A percentile compares a stretch with the other conserved stretches of the same genome.
phyloP scores from a whole-genome alignment of 2,329 filamentous ascomycete species.

The Paramyrothecium sp. region DNA sequence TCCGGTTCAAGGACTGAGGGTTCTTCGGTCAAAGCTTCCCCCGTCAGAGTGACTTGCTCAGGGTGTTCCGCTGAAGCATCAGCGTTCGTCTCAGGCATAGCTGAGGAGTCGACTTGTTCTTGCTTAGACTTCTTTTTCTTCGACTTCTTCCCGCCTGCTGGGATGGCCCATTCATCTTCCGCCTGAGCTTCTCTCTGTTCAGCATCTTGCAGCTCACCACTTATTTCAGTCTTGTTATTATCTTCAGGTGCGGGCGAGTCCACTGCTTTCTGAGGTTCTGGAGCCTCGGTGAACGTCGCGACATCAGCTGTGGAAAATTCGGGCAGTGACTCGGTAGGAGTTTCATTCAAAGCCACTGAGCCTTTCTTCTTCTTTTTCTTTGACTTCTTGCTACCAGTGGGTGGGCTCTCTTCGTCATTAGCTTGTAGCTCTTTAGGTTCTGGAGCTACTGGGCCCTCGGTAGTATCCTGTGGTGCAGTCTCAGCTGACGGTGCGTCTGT shows the following conservation, averaged over 20 bases:
- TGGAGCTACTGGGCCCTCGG: not conserved
- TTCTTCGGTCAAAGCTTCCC: not conserved
- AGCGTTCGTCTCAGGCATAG: not conserved
- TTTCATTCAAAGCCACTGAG: conserved; percentile 5
- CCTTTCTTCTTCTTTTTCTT: conserved; percentile 17
- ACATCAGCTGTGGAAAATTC: not conserved
- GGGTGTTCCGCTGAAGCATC: conserved; percentile 2
- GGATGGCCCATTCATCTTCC: not conserved
- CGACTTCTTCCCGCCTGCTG: not conserved
- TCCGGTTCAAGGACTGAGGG: not conserved
- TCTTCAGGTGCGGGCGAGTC: not conserved
- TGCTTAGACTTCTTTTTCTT: conserved; percentile 3
- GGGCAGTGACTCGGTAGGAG: not conserved
- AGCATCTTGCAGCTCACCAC: not conserved
- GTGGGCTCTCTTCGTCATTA: not conserved
- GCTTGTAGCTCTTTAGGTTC: not conserved
- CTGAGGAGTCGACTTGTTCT: not conserved
- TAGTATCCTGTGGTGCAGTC: conserved; percentile 1
- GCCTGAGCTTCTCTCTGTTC: not conserved
- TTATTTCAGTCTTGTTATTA: not conserved
- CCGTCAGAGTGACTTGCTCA: not conserved
- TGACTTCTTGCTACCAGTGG: conserved; percentile 5
- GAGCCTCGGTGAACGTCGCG: not conserved
- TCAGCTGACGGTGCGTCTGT: not conserved
- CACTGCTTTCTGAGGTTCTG: not conserved